phyloP scores from a whole-genome alignment of 2,329 filamentous ascomycete genomes.

The Microascus cirrosus region DNA sequence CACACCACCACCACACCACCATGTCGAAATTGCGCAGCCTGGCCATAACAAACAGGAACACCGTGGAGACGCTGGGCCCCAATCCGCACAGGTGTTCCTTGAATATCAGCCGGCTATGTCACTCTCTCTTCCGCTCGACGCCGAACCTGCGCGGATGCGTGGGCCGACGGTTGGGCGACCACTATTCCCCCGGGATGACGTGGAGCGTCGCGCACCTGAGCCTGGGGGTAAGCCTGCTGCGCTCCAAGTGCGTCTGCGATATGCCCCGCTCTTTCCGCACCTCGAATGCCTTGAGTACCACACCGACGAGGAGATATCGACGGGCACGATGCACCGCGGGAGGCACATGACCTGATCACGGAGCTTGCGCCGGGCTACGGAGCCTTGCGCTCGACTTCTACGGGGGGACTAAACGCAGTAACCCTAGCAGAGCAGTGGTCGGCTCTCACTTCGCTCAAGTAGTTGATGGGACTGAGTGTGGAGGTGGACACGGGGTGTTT shows the following conservation, averaged over 20 bases:
- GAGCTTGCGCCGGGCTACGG: not conserved
- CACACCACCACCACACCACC: too few species aligned
- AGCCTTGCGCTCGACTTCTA: not conserved
- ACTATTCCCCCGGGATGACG: too few species aligned
- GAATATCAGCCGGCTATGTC: too few species aligned
- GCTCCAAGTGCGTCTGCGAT: not conserved
- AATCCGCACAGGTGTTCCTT: too few species aligned
- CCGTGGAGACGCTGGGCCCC: too few species aligned
- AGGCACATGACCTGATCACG: not conserved
- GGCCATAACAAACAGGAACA: too few species aligned
- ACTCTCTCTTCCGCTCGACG: too few species aligned
- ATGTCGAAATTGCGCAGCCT: too few species aligned
- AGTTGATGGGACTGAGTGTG: not conserved
- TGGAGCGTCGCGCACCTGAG: conserved; percentile 1
- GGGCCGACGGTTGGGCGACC: too few species aligned
- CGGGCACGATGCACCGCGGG: not conserved
- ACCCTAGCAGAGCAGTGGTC: not conserved
- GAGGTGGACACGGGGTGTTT: conserved; percentile 1
- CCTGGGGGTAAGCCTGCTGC: not conserved
- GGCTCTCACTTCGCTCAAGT: not conserved
- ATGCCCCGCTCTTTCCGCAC: not conserved
- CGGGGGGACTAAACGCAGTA: not conserved
- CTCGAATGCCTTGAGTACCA: not conserved
- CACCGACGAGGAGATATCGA: not conserved
- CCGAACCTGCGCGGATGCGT: too few species aligned